Base-by-base conservation (phyloP, 1,284 basidiomycete genomes). In the Vanrija sp. region DNA sequence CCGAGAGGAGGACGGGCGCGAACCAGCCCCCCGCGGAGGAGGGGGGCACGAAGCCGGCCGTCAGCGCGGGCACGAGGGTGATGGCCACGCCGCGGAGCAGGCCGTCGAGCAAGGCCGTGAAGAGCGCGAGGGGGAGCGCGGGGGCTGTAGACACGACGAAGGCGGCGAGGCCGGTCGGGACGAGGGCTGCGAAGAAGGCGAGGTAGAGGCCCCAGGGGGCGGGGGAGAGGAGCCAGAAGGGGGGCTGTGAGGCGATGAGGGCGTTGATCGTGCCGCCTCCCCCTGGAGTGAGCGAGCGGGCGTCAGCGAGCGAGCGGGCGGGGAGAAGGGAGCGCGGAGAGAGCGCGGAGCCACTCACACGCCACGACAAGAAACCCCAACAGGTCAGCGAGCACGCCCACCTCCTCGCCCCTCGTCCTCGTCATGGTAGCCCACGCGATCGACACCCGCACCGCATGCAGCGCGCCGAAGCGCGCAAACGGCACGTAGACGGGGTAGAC, bases 191-290 rank as follows among this genome's bases (percentile, higher is more conserved):
- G 60, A 69, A 74, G 22, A 63, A 45, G 7, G 62, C 20, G 14
- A 57, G 20, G 52, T 74, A 74, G 50, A 69, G 58, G 31, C 65
- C 45, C 72, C 72, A 74, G 23, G 68, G 65, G 2, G 60, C 59
- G 3, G 69, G 61, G 0, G 65, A 68, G 37, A 68, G 27, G 20
- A 75, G 64, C 73, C 73, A 75, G 24, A 65, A 54, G 0, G 73
- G 71, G 2, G 71, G 68, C 35, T 64, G 63, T 12, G 56, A 59
- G n/a, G 68, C 62, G 0, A 75, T 58, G 1, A 75, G 42, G 0
- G 69, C 60, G 2, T 61, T 56, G 20, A 69, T 39, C 9, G 71
- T 73, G 14, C 63, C 59, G 19, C 73, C 73, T 43, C 71, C 71
- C 71, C 73, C 73, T 75, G 48, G 9, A 18, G 27, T 55, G 23